Conservation (phyloP, 305 asterid species). For the Plantago lanceolata region DNA sequence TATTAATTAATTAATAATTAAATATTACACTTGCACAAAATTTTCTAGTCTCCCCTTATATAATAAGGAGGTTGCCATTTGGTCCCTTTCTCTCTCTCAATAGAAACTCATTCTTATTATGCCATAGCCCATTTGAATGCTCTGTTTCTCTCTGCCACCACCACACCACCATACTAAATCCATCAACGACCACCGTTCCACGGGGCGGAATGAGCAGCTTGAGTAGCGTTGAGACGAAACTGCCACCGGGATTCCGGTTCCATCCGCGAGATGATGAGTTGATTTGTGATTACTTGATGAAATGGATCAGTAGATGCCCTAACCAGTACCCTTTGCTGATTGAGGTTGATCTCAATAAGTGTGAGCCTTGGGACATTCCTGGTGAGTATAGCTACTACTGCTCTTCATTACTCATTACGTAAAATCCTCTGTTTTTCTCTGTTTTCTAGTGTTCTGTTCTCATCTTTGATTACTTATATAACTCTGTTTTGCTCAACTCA, state of each 20-base stretch:
- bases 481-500: neutral
- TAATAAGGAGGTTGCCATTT: slow-evolving; percentile 21
- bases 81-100: slow-evolving; percentile 5
- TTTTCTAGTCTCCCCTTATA: neutral
- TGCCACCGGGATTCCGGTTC: slow-evolving; percentile 89
- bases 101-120: neutral
- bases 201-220: slow-evolving; percentile 43
- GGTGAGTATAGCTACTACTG: slow-evolving; percentile 23
- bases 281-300: slow-evolving; percentile 70
- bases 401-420: neutral
- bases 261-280: slow-evolving; percentile 87
- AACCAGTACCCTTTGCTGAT: slow-evolving; percentile 47
- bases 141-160: neutral
- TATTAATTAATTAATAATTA: neutral
- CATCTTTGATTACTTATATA: no score
- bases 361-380: slow-evolving; percentile 97
- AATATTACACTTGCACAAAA: slow-evolving; percentile 12
- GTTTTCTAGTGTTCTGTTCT: neutral
- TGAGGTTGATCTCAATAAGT: slow-evolving; percentile 76
- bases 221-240: slow-evolving; percentile 66
- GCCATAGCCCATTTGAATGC: neutral
- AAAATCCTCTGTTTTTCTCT: neutral
- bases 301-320: slow-evolving; percentile 37
- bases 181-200: neutral
- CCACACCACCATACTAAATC: neutral